These are phyloP conservation scores for Chiua virens DNA, from an alignment of 768 basidiomycete genomes.

Conservation along the genomic window DNA sequence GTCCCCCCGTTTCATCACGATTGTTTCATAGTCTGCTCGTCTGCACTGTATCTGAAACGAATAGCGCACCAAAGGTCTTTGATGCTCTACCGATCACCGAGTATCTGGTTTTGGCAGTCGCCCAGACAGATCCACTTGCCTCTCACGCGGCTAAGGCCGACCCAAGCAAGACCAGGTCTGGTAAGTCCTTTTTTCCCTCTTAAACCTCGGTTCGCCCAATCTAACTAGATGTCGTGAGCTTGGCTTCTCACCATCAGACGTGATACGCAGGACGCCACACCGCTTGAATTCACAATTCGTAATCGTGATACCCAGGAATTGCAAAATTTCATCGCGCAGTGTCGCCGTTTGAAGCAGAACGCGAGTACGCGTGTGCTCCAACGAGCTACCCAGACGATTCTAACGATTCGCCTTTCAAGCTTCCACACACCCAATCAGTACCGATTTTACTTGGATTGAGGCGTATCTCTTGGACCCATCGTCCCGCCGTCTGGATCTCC, in stretches of 20 bases:
- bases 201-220: neutral
- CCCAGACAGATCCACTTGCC: slow-evolving; percentile 50
- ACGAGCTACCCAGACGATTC: neutral
- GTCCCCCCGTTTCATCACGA: neutral
- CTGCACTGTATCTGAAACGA: slow-evolving; percentile 1
- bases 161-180: slow-evolving; percentile 33
- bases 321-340: slow-evolving; percentile 50
- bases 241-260: slow-evolving; percentile 52
- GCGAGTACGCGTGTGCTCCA: slow-evolving; percentile 39
- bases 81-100: slow-evolving; percentile 51
- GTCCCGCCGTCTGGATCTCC: slow-evolving; percentile 45
- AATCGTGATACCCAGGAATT: slow-evolving; percentile 46
- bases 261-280: slow-evolving; percentile 39
- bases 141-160: slow-evolving; percentile 22
- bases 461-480: slow-evolving; percentile 7
- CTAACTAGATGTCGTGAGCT: slow-evolving; percentile 35
- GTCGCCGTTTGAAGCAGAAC: slow-evolving; percentile 53
- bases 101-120: slow-evolving; percentile 53
- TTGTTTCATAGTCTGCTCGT: slow-evolving; percentile 19
- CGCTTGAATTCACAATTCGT: slow-evolving; percentile 45
- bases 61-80: slow-evolving; percentile 1
- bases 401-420: slow-evolving; percentile 11
- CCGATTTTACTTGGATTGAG: slow-evolving; percentile 21
- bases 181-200: slow-evolving; percentile 30
- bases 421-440: neutral